Base-by-base conservation (phyloP, 805 yeast species). In the Cyberlindnera amylophila region DNA sequence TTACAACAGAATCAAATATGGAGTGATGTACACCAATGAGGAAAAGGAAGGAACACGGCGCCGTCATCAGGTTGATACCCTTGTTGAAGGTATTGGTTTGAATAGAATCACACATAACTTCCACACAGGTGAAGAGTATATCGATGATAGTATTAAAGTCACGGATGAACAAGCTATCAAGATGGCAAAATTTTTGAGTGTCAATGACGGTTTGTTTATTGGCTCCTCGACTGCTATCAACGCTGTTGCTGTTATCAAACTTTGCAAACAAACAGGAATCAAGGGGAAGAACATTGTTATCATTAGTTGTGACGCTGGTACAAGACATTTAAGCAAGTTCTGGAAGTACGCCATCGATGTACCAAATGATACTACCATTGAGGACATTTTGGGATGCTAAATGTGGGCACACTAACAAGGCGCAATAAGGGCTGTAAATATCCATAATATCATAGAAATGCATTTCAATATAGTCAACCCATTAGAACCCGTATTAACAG, bases 141-240 rank as follows among this genome's bases (percentile, higher is more conserved):
- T 91, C 12, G 95, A 88, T 58, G 90, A 81, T 48, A 82, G 96
- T 0, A 70, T 86, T 15, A 69, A 89, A 44, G 96, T 91, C 2
- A 63, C 78, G 2, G 99, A 91, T 55, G 74, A 66, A 1, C 85
- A 90, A 61, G 95, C 98, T 1, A 53, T 88, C 17, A 77, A 72
- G 52, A 93, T 93, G 98, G 98, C 98, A 6, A 81, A 82, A 58
- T 85, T 63, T 54, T 61, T 91, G 23, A 84, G 88, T 47, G 77
- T 81, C 4, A 71, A 86, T 44, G 99, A 91, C 58, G 99, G 98
- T 0, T 64, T 88, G 14, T 93, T 93, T 61, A 75, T 90, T 57
- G 99, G 99, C 2, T 82, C 95, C 21, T 86, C 96, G 34, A 82
- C 95, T n/a, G 96, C 96, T 0, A 81, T 93, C 19, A 89, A 89